phyloP scores from a whole-genome alignment of 2,329 filamentous ascomycete genomes.

The Teratosphaeriaceae sp. region DNA sequence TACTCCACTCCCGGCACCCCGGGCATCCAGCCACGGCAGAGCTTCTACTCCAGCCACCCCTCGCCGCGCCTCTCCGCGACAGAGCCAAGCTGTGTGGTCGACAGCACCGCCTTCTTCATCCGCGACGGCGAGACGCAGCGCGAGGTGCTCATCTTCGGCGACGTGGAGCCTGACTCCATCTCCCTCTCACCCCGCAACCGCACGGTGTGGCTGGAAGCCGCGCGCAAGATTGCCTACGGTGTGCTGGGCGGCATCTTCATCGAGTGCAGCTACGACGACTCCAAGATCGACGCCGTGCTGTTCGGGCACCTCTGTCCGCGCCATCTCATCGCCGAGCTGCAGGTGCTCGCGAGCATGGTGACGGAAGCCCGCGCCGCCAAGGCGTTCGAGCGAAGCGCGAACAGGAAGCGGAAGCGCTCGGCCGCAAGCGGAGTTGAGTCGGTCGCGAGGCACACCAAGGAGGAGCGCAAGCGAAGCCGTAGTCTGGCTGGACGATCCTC shows the following conservation, averaged over 20 bases:
- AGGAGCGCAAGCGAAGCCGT: conserved; percentile 29
- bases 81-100: conserved; percentile 57
- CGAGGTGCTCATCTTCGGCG: conserved; percentile 90
- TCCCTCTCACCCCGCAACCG: conserved; percentile 74
- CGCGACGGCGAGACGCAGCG: conserved; percentile 52
- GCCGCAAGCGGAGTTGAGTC: conserved; percentile 31
- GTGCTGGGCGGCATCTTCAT: conserved; percentile 79
- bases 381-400: conserved; percentile 38
- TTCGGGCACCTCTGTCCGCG: conserved; percentile 85
- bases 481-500: conserved; percentile 19
- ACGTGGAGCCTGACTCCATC: conserved; percentile 86
- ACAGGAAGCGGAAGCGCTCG: conserved; percentile 61
- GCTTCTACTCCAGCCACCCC: conserved; percentile 20
- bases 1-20: conserved; percentile 25
- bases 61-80: conserved; percentile 19
- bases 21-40: conserved; percentile 17
- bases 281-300: conserved; percentile 66
- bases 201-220: conserved; percentile 82
- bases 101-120: conserved; percentile 92
- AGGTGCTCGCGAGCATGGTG: conserved; percentile 64
- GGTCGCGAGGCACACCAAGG: conserved; percentile 16
- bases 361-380: conserved; percentile 37
- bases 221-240: conserved; percentile 70
- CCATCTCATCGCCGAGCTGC: conserved; percentile 74
- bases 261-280: conserved; percentile 89